phyloP scores from a whole-genome alignment of 2,329 filamentous ascomycete genomes.

The Apiospora pterosperma region DNA sequence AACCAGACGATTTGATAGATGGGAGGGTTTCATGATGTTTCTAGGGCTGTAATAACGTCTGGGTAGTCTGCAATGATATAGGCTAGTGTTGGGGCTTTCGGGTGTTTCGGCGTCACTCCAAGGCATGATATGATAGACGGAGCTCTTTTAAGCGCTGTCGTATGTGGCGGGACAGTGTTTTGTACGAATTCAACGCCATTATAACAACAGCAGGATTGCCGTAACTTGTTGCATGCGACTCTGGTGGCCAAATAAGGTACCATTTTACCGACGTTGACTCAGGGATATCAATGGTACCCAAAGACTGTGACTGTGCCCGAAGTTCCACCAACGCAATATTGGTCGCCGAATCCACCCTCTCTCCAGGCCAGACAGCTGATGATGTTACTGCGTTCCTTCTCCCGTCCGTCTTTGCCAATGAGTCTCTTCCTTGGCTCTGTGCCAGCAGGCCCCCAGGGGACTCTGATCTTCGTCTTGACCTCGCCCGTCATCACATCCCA shows the following conservation, averaged over 20 bases:
- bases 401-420: constrained; percentile 57
- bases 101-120: constrained; percentile 10
- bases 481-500: constrained; percentile 83
- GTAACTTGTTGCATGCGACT: background rate
- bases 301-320: constrained; percentile 65
- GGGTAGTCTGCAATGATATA: constrained; percentile 14
- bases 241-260: background rate
- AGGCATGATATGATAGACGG: constrained; percentile 9
- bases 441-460: constrained; percentile 54
- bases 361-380: constrained; percentile 62
- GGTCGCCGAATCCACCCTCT: constrained; percentile 58
- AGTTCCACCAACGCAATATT: constrained; percentile 64
- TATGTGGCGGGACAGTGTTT: constrained; percentile 4
- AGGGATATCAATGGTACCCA: constrained; percentile 33
- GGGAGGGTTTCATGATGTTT: constrained; percentile 14
- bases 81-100: constrained; percentile 9
- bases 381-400: constrained; percentile 57
- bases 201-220: background rate
- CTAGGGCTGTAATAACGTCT: constrained; percentile 20
- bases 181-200: constrained; percentile 4
- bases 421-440: constrained; percentile 46
- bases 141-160: constrained; percentile 5
- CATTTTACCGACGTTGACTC: background rate
- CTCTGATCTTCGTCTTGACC: constrained; percentile 57
- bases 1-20: constrained; percentile 5